Percentiles rank a stretch among this genome's conserved stretches.
Evolutionary conservation across 2,329 filamentous ascomycete genomes (phyloP).

Genomic region (Fusarium sp.): DNA sequence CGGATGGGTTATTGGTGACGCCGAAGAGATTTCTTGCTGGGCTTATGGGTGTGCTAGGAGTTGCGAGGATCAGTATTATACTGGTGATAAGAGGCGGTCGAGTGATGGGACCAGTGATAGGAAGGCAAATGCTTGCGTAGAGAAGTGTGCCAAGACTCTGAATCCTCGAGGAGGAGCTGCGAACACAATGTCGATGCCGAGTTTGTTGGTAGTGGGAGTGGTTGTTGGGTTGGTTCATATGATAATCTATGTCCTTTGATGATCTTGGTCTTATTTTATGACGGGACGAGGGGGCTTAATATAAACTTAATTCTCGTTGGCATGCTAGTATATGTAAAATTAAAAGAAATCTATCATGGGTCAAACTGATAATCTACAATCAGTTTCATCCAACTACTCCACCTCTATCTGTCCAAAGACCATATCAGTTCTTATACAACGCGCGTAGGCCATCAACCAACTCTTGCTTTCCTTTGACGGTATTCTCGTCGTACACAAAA

Average conservation of each 20-base stretch:
- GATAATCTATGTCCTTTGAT: not conserved
- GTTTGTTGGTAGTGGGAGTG: not conserved
- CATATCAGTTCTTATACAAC: slow-evolving; percentile 14
- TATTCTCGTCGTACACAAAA: slow-evolving; percentile 44
- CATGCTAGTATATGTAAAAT: not conserved
- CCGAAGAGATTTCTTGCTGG: slow-evolving; percentile 36
- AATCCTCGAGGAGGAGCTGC: slow-evolving; percentile 20
- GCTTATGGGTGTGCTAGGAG: slow-evolving; percentile 38
- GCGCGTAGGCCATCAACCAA: slow-evolving; percentile 44
- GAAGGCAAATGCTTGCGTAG: slow-evolving; percentile 29
- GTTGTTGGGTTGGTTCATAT: slow-evolving; percentile 7
- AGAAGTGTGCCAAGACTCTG: slow-evolving; percentile 34
- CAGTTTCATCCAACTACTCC: no score
- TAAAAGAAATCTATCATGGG: not conserved
- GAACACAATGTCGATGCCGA: not conserved
- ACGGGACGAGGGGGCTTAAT: no score
- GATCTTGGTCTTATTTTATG: rapidly evolving
- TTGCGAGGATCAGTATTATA: slow-evolving; percentile 39
- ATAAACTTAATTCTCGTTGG: not conserved
- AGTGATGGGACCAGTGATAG: slow-evolving; percentile 26
- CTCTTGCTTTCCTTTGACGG: slow-evolving; percentile 43
- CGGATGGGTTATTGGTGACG: slow-evolving; percentile 30
- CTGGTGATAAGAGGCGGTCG: slow-evolving; percentile 16
- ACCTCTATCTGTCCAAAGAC: not conserved
- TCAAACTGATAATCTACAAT: no score